A percentile compares a stretch with the other conserved stretches of the same genome.
Conservation (phyloP, 352 stramenopile species). For the Phytopythium ostracodes region DNA sequence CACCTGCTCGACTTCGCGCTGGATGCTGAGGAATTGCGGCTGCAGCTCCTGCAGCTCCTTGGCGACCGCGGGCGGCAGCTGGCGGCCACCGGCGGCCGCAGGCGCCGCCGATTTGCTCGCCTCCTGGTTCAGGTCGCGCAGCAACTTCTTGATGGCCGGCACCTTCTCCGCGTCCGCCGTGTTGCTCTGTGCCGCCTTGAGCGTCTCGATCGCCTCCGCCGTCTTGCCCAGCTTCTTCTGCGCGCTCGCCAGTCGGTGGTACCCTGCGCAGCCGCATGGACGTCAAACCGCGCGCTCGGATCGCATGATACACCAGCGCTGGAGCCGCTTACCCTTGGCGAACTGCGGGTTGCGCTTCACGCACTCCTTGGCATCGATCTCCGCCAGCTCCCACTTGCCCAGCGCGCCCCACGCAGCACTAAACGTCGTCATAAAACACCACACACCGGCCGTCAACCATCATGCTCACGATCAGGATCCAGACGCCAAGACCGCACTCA, state of each 20-base stretch:
- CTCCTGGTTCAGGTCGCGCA: constrained; percentile 65
- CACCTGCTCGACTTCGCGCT: constrained; percentile 69
- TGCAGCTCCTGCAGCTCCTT: constrained; percentile 82
- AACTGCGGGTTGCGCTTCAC: constrained; percentile 68
- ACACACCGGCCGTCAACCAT: not conserved
- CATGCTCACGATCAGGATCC: not conserved
- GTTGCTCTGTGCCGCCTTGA: constrained; percentile 28
- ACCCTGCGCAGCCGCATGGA: constrained; percentile 15
- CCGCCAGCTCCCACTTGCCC: constrained; percentile 63
- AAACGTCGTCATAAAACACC: not conserved
- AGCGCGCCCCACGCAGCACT: constrained; percentile 72
- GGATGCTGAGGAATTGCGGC: constrained; percentile 70
- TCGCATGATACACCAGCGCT: not conserved
- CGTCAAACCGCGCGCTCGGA: not conserved
- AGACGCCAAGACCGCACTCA: constrained; percentile 10
- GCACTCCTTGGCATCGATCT: constrained; percentile 70
- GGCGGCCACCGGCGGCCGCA: constrained; percentile 18
- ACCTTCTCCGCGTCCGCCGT: constrained; percentile 46
- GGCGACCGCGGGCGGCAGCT: constrained; percentile 56
- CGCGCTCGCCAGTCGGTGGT: constrained; percentile 75
- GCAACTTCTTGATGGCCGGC: constrained; percentile 71
- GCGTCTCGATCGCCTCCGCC: constrained; percentile 64
- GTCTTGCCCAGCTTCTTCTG: constrained; percentile 74
- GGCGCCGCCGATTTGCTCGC: constrained; percentile 14
- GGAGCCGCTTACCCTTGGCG: constrained; percentile 40